Percentiles rank a stretch among this genome's conserved stretches.
phyloP scores from a whole-genome alignment of 768 basidiomycete genomes.

The Tubosaeta sp. region DNA sequence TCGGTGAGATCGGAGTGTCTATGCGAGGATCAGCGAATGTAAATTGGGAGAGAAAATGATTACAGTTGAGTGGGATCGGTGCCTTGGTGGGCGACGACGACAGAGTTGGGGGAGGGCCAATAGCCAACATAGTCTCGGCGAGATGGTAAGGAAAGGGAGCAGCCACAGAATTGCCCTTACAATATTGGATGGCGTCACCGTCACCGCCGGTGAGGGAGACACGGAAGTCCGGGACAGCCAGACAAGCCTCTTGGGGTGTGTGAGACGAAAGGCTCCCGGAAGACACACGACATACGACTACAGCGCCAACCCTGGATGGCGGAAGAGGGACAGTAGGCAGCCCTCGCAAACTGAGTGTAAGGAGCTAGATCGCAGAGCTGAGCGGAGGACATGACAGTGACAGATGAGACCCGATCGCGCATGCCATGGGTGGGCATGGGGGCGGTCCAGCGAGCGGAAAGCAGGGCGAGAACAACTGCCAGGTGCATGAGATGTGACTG shows the following conservation, averaged over 20 bases:
- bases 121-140: slow-evolving; percentile 51
- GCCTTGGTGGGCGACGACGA: slow-evolving; percentile 61
- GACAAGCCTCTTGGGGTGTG: slow-evolving; percentile 19
- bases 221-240: slow-evolving; percentile 41
- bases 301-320: slow-evolving; percentile 40
- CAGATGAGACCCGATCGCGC: background rate
- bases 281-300: slow-evolving; percentile 30
- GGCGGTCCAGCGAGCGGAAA: slow-evolving; percentile 1
- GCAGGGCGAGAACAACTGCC: background rate
- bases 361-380: slow-evolving; percentile 40
- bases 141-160: background rate
- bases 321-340: slow-evolving; percentile 46
- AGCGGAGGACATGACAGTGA: slow-evolving; percentile 24
- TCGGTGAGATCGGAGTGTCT: slow-evolving; percentile 54
- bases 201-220: slow-evolving; percentile 44
- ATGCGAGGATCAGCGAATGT: background rate
- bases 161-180: slow-evolving; percentile 25
- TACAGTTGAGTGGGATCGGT: slow-evolving; percentile 55
- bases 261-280: background rate
- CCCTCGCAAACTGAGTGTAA: slow-evolving; percentile 50
- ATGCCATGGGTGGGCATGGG: background rate
- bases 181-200: slow-evolving; percentile 44
- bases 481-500: background rate
- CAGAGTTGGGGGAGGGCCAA: slow-evolving; percentile 44
- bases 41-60: slow-evolving; percentile 5